phyloP scores from a whole-genome alignment of 345 rosid species.

The Jatropha curcas region DNA sequence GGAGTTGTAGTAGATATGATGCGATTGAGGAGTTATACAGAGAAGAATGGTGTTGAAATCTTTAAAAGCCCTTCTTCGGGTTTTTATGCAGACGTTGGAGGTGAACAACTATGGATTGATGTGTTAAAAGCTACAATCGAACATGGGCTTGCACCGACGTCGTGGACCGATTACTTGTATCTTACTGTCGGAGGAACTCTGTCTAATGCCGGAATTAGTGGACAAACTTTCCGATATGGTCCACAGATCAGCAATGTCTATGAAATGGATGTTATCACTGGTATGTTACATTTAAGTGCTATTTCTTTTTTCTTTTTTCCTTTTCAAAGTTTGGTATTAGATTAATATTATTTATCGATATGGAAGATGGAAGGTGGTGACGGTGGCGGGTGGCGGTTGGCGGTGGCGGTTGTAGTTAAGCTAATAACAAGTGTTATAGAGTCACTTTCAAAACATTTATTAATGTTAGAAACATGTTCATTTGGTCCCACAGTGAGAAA shows the following conservation, averaged over 20 bases:
- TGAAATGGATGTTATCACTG: constrained; percentile 91
- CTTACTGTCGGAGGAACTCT: constrained; percentile 95
- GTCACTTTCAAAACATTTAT: constrained; percentile 11
- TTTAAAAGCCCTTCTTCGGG: constrained; percentile 18
- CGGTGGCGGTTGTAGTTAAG: background rate
- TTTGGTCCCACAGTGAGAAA: constrained; percentile 9
- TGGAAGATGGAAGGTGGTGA: too few species aligned
- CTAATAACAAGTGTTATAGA: background rate
- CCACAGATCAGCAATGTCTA: constrained; percentile 96
- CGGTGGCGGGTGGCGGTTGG: background rate
- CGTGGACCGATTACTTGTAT: constrained; percentile 94
- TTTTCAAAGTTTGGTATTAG: too few species aligned
- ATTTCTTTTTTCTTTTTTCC: too few species aligned
- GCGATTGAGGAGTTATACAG: constrained; percentile 42
- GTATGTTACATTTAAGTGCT: too few species aligned
- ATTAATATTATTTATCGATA: too few species aligned
- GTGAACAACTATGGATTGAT: constrained; percentile 92
- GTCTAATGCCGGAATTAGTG: constrained; percentile 93
- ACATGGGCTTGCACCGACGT: constrained; percentile 84
- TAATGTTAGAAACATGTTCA: background rate
- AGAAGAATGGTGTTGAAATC: constrained; percentile 29
- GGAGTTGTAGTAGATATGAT: constrained; percentile 89
- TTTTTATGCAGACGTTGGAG: constrained; percentile 67
- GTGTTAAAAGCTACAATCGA: constrained; percentile 66
- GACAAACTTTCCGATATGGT: constrained; percentile 88